Base-by-base conservation (phyloP, 192 early-diverging fungal genomes). In the Coemansia sp. region DNA sequence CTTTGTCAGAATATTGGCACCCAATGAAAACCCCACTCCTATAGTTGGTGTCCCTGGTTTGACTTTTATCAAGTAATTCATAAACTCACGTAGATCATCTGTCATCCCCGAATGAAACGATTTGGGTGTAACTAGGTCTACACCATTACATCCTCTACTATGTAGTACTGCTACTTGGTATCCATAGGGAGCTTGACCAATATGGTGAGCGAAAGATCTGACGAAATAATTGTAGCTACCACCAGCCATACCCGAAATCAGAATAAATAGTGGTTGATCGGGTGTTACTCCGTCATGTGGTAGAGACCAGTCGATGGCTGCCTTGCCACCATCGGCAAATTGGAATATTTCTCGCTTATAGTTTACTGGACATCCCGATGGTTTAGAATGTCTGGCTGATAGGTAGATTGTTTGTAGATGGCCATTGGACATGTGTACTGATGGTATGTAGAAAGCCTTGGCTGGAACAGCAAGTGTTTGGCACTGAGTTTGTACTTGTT, bases 1-100 rank as follows among this genome's bases (percentile, higher is more conserved):
- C 85, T 97, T 98, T 69, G 92, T 89, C 64, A 98, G 67, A 34
- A 98, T 92, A 75, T 97, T 98, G 31, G 95, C 88, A 11, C 97
- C 97, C 47, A 98, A 81, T 33, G 92, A 94, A 72, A 95, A 98
- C 6, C 97, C 97, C 57, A 94, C 76, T 16, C 90, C 95, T 63
- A 95, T 79, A 65, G 96, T 63, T n/a, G 92, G 88, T 40, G 91
- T 84, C 15, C 79, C 73, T 0, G 94, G 90, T 59, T 80, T 68
- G 27, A 86, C 70, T 13, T 92, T 55, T 2, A 44, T 40, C 59
- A 85, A 18, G 27, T 77, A 43, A 24, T 57, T 51, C 11, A 85
- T 49, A 65, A 75, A 80, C 70, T 85, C 78, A 29, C 83, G 78
- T 40, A 85, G 20, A 82, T 99, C 97, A 7, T 94, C 91, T 4